Base-by-base conservation (phyloP, 768 basidiomycete species). In the Cystofilobasidium capitatum region DNA sequence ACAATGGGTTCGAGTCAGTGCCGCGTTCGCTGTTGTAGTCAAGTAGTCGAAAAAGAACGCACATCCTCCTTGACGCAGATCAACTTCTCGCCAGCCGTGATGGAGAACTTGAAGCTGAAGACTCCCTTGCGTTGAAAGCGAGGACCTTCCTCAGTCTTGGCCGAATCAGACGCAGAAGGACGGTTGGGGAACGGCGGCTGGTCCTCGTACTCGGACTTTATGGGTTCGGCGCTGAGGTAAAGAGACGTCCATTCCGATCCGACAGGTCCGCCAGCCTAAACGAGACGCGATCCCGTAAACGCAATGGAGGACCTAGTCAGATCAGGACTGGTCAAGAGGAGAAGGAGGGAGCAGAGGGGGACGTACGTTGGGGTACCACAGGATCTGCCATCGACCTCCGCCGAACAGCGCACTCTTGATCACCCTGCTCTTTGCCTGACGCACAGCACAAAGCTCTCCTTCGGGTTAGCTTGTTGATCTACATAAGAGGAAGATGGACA, bases 201-300 rank as follows among this genome's bases (percentile, higher is more conserved):
- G 10, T 62, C 54, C 8, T 57, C 59, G 33, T 58, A 68, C 55
- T 68, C 66, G 29, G 62, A 51, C 14, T 36, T 47, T 1, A 49
- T 31, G 0, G 66, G 66, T 16, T 68, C 61, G 54, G 61, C 62
- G 4, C 47, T 55, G 31, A 68, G 61, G 26, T 68, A 68, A 0
- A 68, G 54, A 16, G 66, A 68, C 7, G 49, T 55, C 49, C 60
- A 68, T 2, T 68, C 66, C 24, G 33, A n/a, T 2, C 59, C 51
- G 9, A 55, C 54, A 17, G 54, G 33, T 10, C 66, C 66, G 24
- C 66, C 66, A 22, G 66, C 66, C 49, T 67, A 29, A 17, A n/a
- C 9, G 17, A 33, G 17, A 57, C 16, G 12, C 17, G 13, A n/a
- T 7, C 10, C 10, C 20, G 40, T 20, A 20, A 20, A 20, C 40